These are phyloP conservation scores for Phytophthora hybrid DNA, from an alignment of 352 stramenopile genomes.

Conservation along the genomic window DNA sequence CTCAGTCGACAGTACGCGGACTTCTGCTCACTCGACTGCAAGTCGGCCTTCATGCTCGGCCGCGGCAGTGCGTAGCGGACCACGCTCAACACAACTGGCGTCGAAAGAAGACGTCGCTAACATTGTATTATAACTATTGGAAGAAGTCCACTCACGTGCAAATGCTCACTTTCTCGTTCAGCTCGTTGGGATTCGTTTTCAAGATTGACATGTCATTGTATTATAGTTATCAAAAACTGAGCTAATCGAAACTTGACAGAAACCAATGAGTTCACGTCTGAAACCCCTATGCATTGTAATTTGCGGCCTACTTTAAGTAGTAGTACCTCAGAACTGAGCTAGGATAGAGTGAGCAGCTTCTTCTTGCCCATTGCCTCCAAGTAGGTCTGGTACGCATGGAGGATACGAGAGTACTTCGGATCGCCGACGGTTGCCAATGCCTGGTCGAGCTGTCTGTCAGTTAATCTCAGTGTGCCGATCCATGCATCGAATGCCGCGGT, in stretches of 20 bases:
- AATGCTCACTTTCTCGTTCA: too few relatives aligned
- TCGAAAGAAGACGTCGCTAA: conserved; percentile 7
- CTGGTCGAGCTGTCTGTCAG: neutral
- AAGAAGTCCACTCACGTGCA: neutral
- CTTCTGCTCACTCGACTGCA: conserved; percentile 58
- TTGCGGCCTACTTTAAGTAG: too few relatives aligned
- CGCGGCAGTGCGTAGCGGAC: conserved; percentile 18
- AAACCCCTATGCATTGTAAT: too few relatives aligned
- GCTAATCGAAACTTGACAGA: too few relatives aligned
- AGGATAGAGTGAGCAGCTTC: neutral
- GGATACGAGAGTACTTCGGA: neutral
- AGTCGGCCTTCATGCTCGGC: conserved; percentile 47
- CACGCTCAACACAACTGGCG: neutral
- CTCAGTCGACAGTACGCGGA: conserved; percentile 40
- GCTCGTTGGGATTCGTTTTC: too few relatives aligned
- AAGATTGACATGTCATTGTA: too few relatives aligned
- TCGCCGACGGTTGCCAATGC: neutral
- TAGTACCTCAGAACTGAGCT: too few relatives aligned
- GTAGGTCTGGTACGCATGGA: conserved; percentile 1
- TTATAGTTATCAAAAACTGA: too few relatives aligned
- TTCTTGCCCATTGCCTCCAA: neutral
- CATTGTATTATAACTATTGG: conserved; percentile 8
- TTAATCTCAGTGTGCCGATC: neutral
- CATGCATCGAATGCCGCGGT: too few relatives aligned
- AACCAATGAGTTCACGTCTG: too few relatives aligned